These are phyloP conservation scores for Microcyclospora tardicrescens DNA, from an alignment of 2,329 filamentous ascomycete species.

Conservation along the genomic window DNA sequence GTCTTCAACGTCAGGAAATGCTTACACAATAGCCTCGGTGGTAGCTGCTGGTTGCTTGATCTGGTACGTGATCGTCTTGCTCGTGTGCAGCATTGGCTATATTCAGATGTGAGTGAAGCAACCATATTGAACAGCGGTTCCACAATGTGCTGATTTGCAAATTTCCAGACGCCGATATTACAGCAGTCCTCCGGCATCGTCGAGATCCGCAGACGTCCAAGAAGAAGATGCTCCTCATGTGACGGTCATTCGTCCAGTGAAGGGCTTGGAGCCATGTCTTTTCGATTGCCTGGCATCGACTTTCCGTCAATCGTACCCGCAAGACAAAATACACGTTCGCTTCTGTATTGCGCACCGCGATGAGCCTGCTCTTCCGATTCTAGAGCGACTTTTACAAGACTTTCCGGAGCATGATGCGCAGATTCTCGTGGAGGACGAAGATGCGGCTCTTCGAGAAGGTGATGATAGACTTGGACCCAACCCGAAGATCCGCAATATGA, in stretches of 20 bases:
- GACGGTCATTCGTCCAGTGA: constrained; percentile 84
- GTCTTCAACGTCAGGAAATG: constrained; percentile 5
- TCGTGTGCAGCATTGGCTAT: constrained; percentile 46
- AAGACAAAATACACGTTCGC: constrained; percentile 60
- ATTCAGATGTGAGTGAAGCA: constrained; percentile 40
- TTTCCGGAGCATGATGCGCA: constrained; percentile 59
- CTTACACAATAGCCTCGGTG: constrained; percentile 12
- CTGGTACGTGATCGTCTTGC: constrained; percentile 35
- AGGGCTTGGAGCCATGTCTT: constrained; percentile 76
- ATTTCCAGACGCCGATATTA: constrained; percentile 41
- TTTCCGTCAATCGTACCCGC: constrained; percentile 70
- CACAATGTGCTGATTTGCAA: no score
- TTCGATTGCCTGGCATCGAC: constrained; percentile 87
- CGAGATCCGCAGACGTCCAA: no score
- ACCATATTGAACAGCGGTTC: no score
- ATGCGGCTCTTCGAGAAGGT: constrained; percentile 52
- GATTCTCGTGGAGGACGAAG: constrained; percentile 70
- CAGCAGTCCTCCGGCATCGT: constrained; percentile 21
- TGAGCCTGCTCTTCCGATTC: constrained; percentile 65
- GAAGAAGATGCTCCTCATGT: constrained; percentile 54
- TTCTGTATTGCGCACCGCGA: constrained; percentile 65
- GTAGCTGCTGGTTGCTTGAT: constrained; percentile 18
- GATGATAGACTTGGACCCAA: constrained; percentile 62
- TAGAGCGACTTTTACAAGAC: constrained; percentile 58
- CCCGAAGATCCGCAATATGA: constrained; percentile 97